Evolutionary conservation across 495 filamentous ascomycete genomes (phyloP).

Genomic region (Talaromyces wortmannii): DNA sequence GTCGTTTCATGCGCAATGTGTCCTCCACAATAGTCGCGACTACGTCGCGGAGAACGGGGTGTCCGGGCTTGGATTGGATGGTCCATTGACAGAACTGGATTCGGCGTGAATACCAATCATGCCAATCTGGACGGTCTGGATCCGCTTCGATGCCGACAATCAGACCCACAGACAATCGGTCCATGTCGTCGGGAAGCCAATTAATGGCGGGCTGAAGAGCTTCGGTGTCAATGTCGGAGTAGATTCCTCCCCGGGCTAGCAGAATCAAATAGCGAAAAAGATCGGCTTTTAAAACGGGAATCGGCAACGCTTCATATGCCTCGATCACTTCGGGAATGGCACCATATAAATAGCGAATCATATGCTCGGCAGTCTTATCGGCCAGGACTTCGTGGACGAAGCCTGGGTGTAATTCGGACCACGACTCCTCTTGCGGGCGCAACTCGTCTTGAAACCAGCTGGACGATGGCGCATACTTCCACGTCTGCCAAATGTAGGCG

Average conservation of each 20-base stretch:
- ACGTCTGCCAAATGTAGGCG: constrained; percentile 98
- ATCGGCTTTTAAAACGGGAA: constrained; percentile 90
- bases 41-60: constrained; percentile 83
- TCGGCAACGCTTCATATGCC: constrained; percentile 77
- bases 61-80: constrained; percentile 90
- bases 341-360: constrained; percentile 81
- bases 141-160: constrained; percentile 95
- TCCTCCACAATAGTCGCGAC: constrained; percentile 80
- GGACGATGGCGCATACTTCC: constrained; percentile 85
- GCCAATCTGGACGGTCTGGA: constrained; percentile 87
- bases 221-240: constrained; percentile 92
- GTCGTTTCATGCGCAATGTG: constrained; percentile 67
- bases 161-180: constrained; percentile 69
- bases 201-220: constrained; percentile 76
- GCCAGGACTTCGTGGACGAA: constrained; percentile 96
- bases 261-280: constrained; percentile 97
- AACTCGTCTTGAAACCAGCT: constrained; percentile 68
- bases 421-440: constrained; percentile 78
- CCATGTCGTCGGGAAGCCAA: constrained; percentile 78
- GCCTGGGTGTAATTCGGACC: constrained; percentile 81
- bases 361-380: constrained; percentile 74
- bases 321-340: constrained; percentile 88
- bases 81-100: constrained; percentile 99
- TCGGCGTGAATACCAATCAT: constrained; percentile 88
- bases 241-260: constrained; percentile 88